phyloP scores from a whole-genome alignment of 345 rosid species.

The Arabidopsis suecica region DNA sequence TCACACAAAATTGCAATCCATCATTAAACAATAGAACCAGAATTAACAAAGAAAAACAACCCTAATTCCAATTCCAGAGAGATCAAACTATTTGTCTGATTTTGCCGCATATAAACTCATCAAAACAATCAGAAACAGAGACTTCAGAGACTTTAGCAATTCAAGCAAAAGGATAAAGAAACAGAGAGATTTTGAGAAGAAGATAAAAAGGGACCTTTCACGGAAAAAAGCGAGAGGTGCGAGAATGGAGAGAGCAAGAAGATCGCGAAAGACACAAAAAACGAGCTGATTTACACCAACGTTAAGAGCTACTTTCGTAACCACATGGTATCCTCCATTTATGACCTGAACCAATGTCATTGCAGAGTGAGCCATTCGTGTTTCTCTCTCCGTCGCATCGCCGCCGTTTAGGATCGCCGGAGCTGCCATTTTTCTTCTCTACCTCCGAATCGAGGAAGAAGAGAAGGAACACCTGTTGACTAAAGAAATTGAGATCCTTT shows the following conservation, averaged over 20 bases:
- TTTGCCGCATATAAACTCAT: background rate
- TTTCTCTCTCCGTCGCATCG: constrained; percentile 49
- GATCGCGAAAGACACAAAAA: constrained; percentile 95
- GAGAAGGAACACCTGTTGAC: background rate
- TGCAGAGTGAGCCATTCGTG: constrained; percentile 70
- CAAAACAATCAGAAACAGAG: background rate
- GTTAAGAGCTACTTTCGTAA: constrained; percentile 94
- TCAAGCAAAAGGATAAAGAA: background rate
- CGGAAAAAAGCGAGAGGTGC: constrained; percentile 86
- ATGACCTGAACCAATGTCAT: constrained; percentile 83
- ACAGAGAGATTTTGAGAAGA: background rate
- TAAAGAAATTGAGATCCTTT: background rate
- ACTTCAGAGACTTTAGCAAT: background rate
- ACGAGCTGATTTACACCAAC: constrained; percentile 93
- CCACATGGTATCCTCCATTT: constrained; percentile 87
- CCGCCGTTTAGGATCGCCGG: constrained; percentile 37
- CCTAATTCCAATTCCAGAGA: constrained; percentile 12
- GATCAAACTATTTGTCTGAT: background rate
- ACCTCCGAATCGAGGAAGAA: background rate
- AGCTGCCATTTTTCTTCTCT: constrained; percentile 38
- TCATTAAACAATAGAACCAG: background rate
- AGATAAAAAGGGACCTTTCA: constrained; percentile 58
- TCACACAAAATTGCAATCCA: too few relatives aligned
- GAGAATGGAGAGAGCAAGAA: constrained; percentile 85
- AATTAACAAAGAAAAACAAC: background rate